These are phyloP conservation scores for Candolleomyces eurysporus DNA, from an alignment of 768 basidiomycete species.

Conservation along the genomic window DNA sequence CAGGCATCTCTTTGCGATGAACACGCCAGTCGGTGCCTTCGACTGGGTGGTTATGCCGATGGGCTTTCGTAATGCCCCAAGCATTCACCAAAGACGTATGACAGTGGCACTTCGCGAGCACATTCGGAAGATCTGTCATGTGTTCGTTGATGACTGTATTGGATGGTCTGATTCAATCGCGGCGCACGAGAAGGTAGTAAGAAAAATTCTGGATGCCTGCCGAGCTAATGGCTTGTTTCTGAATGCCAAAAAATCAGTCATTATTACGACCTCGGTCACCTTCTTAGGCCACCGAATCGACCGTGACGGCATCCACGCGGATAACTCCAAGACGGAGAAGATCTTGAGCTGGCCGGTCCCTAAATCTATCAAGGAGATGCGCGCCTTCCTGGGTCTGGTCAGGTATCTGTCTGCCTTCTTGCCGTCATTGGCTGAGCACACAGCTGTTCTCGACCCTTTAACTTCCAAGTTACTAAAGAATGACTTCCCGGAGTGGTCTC, in stretches of 20 bases:
- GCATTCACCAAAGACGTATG: conserved; percentile 26
- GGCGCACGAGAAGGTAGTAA: not conserved
- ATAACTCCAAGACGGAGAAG: conserved; percentile 16
- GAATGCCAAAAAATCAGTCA: conserved; percentile 14
- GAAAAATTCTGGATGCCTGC: conserved; percentile 11
- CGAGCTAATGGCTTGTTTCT: conserved; percentile 2
- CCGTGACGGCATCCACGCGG: conserved; percentile 24
- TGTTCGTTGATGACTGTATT: conserved; percentile 25
- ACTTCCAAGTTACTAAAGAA: not conserved
- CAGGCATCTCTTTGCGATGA: conserved; percentile 31
- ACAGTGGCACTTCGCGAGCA: conserved; percentile 19
- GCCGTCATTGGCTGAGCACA: conserved; percentile 8
- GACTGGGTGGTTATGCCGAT: conserved; percentile 44
- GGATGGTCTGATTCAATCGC: conserved; percentile 17
- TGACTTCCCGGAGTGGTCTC: conserved; percentile 7
- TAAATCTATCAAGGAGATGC: not conserved
- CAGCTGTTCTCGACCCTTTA: not conserved
- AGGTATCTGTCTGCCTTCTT: conserved; percentile 11
- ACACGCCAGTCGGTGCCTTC: conserved; percentile 35
- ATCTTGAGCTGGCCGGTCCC: conserved; percentile 26
- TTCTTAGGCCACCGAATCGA: conserved; percentile 34
- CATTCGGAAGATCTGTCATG: conserved; percentile 23
- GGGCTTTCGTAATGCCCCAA: conserved; percentile 22
- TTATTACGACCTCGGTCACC: conserved; percentile 23
- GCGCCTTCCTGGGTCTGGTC: conserved; percentile 11